Evolutionary conservation across 2,329 filamentous ascomycete species (phyloP).

Genomic region (Thyridium curvatum): DNA sequence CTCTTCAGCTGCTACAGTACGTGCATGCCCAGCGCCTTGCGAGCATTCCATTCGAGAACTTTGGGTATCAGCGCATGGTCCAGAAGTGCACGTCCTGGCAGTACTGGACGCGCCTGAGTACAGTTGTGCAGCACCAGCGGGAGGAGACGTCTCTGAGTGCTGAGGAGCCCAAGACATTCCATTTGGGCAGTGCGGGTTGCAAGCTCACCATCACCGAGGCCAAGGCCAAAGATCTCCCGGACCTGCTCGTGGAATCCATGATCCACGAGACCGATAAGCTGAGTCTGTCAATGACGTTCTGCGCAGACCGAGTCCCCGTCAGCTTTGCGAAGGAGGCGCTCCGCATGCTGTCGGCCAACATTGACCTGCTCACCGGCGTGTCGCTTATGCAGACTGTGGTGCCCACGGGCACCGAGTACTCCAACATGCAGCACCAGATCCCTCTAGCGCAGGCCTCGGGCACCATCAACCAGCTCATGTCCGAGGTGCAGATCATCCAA

Average conservation of each 20-base stretch:
- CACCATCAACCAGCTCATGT: conserved; percentile 12
- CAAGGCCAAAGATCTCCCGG: conserved; percentile 31
- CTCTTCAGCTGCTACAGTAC: conserved; percentile 40
- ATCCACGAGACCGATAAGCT: conserved; percentile 26
- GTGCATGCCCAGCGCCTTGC: conserved; percentile 43
- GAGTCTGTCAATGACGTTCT: conserved; percentile 38
- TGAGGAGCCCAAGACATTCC: conserved; percentile 29
- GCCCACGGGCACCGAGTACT: conserved; percentile 35
- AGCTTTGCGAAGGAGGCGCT: conserved; percentile 38
- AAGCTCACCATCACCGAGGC: conserved; percentile 35
- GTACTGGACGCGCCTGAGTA: conserved; percentile 47
- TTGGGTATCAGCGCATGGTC: conserved; percentile 45
- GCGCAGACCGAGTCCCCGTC: conserved; percentile 33
- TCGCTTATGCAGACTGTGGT: conserved; percentile 39
- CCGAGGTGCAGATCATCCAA: conserved; percentile 3
- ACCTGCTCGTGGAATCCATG: conserved; percentile 38
- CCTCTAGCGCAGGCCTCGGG: conserved; percentile 26
- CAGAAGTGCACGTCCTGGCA: conserved; percentile 48
- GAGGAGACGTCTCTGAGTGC: conserved; percentile 28
- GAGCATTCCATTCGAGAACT: conserved; percentile 41
- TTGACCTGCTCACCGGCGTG: conserved; percentile 37
- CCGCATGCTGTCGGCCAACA: conserved; percentile 35
- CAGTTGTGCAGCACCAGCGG: conserved; percentile 45
- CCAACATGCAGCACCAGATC: conserved; percentile 28
- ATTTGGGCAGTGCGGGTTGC: conserved; percentile 37